phyloP scores from a whole-genome alignment of 192 early-diverging fungal genomes.

The Chytriomyces sp. region DNA sequence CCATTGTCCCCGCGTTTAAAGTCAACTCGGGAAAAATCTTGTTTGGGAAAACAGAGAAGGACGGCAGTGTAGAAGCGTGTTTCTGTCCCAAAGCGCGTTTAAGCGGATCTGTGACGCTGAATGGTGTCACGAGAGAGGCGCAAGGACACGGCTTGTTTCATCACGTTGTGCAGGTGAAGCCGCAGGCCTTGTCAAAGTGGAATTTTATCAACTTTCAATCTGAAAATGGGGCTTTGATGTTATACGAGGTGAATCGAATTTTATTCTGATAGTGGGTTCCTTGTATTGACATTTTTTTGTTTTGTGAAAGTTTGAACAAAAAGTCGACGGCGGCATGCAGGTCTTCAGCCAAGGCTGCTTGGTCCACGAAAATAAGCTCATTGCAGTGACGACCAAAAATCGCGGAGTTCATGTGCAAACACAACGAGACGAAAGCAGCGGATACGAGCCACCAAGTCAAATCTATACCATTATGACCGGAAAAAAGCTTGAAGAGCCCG shows the following conservation, averaged over 20 bases:
- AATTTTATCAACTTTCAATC: constrained; percentile 81
- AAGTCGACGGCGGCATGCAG: constrained; percentile 51
- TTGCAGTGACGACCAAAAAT: constrained; percentile 80
- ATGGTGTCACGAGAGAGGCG: constrained; percentile 66
- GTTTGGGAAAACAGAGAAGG: constrained; percentile 60
- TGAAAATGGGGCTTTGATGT: constrained; percentile 63
- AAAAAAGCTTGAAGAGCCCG: constrained; percentile 52
- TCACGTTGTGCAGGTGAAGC: constrained; percentile 84
- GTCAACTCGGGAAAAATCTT: constrained; percentile 81
- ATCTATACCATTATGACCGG: constrained; percentile 76
- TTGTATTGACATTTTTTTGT: not conserved
- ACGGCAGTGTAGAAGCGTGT: constrained; percentile 72
- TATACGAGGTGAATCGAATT: constrained; percentile 49
- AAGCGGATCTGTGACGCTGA: constrained; percentile 72
- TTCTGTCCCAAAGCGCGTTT: constrained; percentile 81
- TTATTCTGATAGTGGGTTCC: not conserved
- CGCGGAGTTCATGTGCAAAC: constrained; percentile 64
- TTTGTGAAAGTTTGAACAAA: constrained; percentile 75
- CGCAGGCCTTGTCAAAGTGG: constrained; percentile 85
- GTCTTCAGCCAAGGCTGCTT: constrained; percentile 71
- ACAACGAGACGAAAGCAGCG: constrained; percentile 66
- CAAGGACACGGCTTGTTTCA: constrained; percentile 77
- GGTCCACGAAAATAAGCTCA: constrained; percentile 66
- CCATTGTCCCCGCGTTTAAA: constrained; percentile 70
- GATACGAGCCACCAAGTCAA: constrained; percentile 77